A percentile compares a stretch with the other conserved stretches of the same genome.
These are phyloP conservation scores for Wallacemonas sp. DNA, from an alignment of 208 protist genomes.

Conservation along the genomic window DNA sequence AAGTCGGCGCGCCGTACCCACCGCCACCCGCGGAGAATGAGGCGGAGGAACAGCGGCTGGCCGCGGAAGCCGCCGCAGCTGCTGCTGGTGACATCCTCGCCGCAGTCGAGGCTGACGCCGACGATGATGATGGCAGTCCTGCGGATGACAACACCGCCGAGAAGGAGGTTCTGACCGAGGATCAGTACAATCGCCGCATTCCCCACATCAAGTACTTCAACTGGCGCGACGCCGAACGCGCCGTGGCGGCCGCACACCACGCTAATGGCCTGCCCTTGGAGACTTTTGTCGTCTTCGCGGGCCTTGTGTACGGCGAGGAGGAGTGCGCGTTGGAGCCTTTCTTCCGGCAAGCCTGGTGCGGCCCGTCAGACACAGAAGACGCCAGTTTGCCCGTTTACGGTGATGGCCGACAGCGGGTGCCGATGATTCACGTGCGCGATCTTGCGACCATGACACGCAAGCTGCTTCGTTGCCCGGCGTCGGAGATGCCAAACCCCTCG, in stretches of 20 bases:
- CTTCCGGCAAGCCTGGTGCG: constrained; percentile 89
- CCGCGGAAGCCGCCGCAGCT: constrained; percentile 18
- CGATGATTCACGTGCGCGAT: constrained; percentile 92
- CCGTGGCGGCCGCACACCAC: constrained; percentile 78
- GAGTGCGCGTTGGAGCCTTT: constrained; percentile 86
- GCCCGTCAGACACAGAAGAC: not conserved
- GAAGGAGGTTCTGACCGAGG: constrained; percentile 87
- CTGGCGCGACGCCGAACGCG: constrained; percentile 92
- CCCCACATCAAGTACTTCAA: constrained; percentile 91
- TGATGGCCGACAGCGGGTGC: constrained; percentile 81
- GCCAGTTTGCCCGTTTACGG: constrained; percentile 83
- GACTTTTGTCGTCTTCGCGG: constrained; percentile 89
- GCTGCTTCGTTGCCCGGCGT: constrained; percentile 44
- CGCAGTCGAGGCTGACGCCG: constrained; percentile 6
- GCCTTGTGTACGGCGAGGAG: constrained; percentile 90
- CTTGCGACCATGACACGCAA: constrained; percentile 80
- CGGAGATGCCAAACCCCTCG: constrained; percentile 56
- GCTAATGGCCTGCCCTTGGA: constrained; percentile 74
- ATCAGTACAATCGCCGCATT: constrained; percentile 92
- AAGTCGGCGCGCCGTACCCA: constrained; percentile 39
- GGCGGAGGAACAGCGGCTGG: constrained; percentile 26
- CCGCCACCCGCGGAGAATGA: constrained; percentile 21
- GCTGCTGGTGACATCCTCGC: constrained; percentile 2
- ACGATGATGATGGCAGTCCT: constrained; percentile 18
- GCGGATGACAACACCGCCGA: constrained; percentile 14